Conservation (phyloP, 371 early-diverging fungal species). For the Parasitella parasitica region DNA sequence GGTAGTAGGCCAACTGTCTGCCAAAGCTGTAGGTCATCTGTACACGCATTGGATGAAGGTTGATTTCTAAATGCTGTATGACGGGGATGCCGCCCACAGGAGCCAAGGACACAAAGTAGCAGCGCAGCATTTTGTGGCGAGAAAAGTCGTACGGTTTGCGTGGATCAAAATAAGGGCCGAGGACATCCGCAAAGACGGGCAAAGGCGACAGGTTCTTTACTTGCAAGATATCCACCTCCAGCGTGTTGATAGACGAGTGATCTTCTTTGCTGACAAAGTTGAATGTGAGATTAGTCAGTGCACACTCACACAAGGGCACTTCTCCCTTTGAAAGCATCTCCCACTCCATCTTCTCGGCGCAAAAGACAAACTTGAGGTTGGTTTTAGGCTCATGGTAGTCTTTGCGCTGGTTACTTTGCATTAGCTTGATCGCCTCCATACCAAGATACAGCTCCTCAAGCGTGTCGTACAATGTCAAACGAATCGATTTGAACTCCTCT, state of each 20-base stretch:
- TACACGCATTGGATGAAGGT: constrained; percentile 73
- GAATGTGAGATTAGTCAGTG: constrained; percentile 48
- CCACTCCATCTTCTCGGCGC: constrained; percentile 56
- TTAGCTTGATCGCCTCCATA: constrained; percentile 56
- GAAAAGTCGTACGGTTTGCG: constrained; percentile 53
- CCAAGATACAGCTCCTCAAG: constrained; percentile 61
- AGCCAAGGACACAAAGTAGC: constrained; percentile 71
- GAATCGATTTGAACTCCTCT: constrained; percentile 17
- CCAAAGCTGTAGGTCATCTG: constrained; percentile 82
- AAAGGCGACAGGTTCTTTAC: constrained; percentile 62
- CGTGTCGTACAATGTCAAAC: constrained; percentile 9
- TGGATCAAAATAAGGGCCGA: constrained; percentile 7
- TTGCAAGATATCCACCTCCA: constrained; percentile 74
- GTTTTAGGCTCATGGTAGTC: constrained; percentile 26
- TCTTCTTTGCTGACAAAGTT: constrained; percentile 59
- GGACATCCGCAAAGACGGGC: constrained; percentile 48
- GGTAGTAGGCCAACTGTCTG: constrained; percentile 65
- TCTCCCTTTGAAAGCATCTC: constrained; percentile 51
- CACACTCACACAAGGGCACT: constrained; percentile 59
- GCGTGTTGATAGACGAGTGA: constrained; percentile 57
- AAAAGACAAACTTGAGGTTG: constrained; percentile 25
- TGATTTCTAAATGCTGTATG: constrained; percentile 83
- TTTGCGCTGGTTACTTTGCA: constrained; percentile 36
- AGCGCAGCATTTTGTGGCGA: constrained; percentile 77
- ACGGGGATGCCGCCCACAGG: constrained; percentile 88